Evolutionary conservation across 148 eudicot genomes (phyloP), one percentile per base, ranked within the genome.

Genomic region (Mesembryanthemum crystallinum): DNA sequence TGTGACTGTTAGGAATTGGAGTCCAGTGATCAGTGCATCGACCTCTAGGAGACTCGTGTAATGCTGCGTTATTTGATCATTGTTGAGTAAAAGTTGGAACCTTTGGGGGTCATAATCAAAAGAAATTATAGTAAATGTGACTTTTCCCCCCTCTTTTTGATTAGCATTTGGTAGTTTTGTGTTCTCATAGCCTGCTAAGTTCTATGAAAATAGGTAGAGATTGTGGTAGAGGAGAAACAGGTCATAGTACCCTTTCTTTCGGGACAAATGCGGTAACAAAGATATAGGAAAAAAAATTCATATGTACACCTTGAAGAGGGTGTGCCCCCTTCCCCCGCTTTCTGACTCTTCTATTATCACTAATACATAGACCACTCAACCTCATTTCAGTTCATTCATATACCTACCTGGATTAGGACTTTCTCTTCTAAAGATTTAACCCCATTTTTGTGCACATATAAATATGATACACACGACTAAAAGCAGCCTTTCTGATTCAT

Each of bases 81-180:
- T 55, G 64, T 66, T 73, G 70, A 58, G 33, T 67, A 49, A 57
- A 58, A 49, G 10, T 15, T 57, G 79, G 64, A 25, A 65, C 35
- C 10, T 55, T 27, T 17, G 20, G 39, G 39, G 71, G 15, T 29
- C 9, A 14, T 28, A 29, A 45, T 21, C 47, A 3, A 12, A 24
- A 49, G 47, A 12, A n/a, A 11, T 9, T 24, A 42, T 24, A n/a
- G 35, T 13, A 63, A 63, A 28, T 5, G 62, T 45, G 25, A 35
- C 39, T 35, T 35, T 35, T 61, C 27, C 14, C 6, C 27, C 14
- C 6, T 33, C 24, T 15, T 3, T 59, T 23, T 23, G 64, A 37
- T 29, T 30, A 43, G 47, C 24, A 18, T 23, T 57, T 58, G 57
- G 72, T 42, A 43, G 71, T 43, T 67, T 67, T 21, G 20, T 9